These are phyloP conservation scores for Cyclotella kingstonii DNA, from an alignment of 108 stramenopile genomes.

Conservation along the genomic window DNA sequence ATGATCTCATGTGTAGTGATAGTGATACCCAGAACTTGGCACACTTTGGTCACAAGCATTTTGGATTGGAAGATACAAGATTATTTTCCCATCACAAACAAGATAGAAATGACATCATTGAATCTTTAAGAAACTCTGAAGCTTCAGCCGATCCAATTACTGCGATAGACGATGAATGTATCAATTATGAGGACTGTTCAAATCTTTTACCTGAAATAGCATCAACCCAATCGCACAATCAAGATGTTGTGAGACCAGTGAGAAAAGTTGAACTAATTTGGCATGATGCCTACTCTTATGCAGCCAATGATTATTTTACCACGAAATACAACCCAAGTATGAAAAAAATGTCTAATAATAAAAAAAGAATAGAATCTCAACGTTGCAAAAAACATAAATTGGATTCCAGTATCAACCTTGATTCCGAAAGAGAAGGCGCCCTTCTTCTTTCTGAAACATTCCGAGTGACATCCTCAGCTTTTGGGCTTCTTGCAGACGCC, in stretches of 20 bases:
- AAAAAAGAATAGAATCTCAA: neutral
- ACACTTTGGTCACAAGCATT: no score
- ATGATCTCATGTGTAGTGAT: no score
- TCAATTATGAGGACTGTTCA: no score
- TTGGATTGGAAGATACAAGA: no score
- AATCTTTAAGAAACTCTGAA: no score
- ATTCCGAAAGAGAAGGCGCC: conserved; percentile 43
- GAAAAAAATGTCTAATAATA: neutral
- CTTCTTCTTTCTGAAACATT: conserved; percentile 45
- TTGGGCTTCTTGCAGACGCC: conserved; percentile 43
- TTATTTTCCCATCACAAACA: no score
- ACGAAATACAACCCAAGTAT: no score
- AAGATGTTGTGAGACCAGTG: neutral
- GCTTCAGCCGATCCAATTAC: no score
- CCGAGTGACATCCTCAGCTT: conserved; percentile 36
- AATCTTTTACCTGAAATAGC: no score
- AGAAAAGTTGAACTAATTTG: conserved; percentile 38
- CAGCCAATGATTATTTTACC: conserved; percentile 7
- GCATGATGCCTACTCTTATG: conserved; percentile 25
- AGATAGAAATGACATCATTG: no score
- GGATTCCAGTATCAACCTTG: conserved; percentile 6
- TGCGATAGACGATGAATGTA: no score
- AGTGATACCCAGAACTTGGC: no score
- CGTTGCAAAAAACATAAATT: neutral
- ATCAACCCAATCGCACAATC: neutral